Conservation (phyloP, 2,329 filamentous ascomycete genomes). For the Pezizomycotina sp. region DNA sequence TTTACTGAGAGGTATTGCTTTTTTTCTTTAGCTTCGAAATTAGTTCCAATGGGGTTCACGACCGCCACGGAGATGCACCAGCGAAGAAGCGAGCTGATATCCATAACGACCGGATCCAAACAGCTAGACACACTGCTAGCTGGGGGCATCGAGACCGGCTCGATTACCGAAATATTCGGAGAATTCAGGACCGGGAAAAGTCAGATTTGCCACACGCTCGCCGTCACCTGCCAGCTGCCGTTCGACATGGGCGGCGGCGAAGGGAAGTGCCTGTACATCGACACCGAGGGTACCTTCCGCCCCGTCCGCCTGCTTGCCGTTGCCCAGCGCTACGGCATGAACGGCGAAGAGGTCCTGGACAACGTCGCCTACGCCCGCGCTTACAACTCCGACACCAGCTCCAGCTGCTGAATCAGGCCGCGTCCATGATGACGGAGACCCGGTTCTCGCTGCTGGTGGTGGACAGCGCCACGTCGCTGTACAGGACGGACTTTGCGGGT, state of each 20-base stretch:
- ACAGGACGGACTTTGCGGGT: slow-evolving; percentile 92
- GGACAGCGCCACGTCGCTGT: slow-evolving; percentile 87
- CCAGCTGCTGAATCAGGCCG: slow-evolving; percentile 82
- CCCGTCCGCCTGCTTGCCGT: slow-evolving; percentile 82
- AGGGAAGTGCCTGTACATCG: slow-evolving; percentile 95
- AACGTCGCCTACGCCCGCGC: slow-evolving; percentile 96
- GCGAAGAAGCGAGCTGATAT: slow-evolving; percentile 88
- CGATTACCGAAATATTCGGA: slow-evolving; percentile 93
- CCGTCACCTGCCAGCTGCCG: slow-evolving; percentile 89
- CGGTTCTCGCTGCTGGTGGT: slow-evolving; percentile 91
- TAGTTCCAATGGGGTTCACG: slow-evolving; percentile 97
- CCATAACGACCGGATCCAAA: slow-evolving; percentile 94
- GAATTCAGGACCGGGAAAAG: slow-evolving; percentile 97
- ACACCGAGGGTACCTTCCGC: slow-evolving; percentile 93
- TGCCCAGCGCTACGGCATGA: slow-evolving; percentile 83
- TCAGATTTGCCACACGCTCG: slow-evolving; percentile 96
- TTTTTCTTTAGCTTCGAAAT: slow-evolving; percentile 54
- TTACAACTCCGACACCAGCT: slow-evolving; percentile 98
- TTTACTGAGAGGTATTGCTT: neutral
- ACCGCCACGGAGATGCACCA: slow-evolving; percentile 99
- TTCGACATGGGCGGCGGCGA: slow-evolving; percentile 99
- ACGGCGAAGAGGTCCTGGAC: slow-evolving; percentile 91
- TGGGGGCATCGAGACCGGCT: slow-evolving; percentile 89
- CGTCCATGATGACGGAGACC: slow-evolving; percentile 98
- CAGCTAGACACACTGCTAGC: slow-evolving; percentile 88